Evolutionary conservation across 768 basidiomycete genomes (phyloP).

Genomic region (Pleurotus ostreatus): DNA sequence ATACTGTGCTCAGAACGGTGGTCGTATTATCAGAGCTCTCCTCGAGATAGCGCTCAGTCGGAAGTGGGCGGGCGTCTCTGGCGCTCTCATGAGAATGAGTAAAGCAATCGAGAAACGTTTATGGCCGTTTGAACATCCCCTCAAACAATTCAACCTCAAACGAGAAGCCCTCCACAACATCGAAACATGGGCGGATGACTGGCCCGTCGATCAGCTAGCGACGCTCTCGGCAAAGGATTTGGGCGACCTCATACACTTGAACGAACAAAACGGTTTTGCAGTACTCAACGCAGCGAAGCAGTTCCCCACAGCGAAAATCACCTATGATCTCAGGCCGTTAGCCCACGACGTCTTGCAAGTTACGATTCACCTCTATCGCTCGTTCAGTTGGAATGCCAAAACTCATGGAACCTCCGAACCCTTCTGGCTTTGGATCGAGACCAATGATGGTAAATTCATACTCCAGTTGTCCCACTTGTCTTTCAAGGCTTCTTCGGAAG

Average conservation of each 20-base stretch:
- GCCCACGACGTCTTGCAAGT: conserved; percentile 82
- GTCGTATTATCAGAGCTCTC: conserved; percentile 89
- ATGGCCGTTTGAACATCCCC: conserved; percentile 94
- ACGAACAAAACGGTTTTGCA: conserved; percentile 79
- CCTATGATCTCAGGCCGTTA: conserved; percentile 74
- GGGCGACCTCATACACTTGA: conserved; percentile 80
- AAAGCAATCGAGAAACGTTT: conserved; percentile 89
- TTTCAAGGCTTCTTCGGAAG: conserved; percentile 62
- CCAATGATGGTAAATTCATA: conserved; percentile 74
- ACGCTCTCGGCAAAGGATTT: conserved; percentile 61
- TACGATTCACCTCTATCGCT: conserved; percentile 52
- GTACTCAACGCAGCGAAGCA: conserved; percentile 77
- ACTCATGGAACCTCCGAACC: conserved; percentile 76
- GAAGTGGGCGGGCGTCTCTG: conserved; percentile 83
- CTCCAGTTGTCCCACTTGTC: conserved; percentile 73
- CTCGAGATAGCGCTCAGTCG: conserved; percentile 91
- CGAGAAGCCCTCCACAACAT: conserved; percentile 75
- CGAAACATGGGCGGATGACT: conserved; percentile 78
- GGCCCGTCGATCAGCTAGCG: conserved; percentile 69
- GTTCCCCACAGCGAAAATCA: conserved; percentile 72
- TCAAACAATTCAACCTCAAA: conserved; percentile 78
- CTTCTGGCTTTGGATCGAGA: conserved; percentile 97
- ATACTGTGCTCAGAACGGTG: conserved; percentile 92
- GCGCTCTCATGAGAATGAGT: conserved; percentile 83
- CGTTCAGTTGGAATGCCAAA: conserved; percentile 79